Conservation (phyloP, 2,329 filamentous ascomycete genomes). For the Proliferodiscus dingleyae region DNA sequence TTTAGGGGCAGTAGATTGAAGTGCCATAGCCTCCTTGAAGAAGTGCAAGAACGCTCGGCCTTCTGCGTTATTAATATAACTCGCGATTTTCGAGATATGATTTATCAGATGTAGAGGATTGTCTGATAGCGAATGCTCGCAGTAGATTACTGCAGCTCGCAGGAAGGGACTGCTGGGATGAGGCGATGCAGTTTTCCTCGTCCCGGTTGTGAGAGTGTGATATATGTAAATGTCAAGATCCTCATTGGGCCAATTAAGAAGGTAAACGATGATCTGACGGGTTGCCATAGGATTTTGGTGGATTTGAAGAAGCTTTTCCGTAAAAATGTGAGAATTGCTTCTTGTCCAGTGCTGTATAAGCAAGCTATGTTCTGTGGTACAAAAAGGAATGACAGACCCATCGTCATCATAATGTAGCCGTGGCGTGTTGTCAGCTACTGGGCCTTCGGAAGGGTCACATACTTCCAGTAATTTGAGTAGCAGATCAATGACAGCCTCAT, state of each 20-base stretch:
- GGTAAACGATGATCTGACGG: slow-evolving; percentile 50
- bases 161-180: slow-evolving; percentile 24
- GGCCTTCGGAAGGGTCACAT: slow-evolving; percentile 22
- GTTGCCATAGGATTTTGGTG: slow-evolving; percentile 51
- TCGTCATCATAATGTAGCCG: slow-evolving; percentile 35
- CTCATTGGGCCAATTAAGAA: slow-evolving; percentile 47
- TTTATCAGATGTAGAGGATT: neutral
- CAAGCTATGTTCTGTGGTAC: slow-evolving; percentile 41
- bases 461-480: slow-evolving; percentile 34
- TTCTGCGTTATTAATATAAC: slow-evolving; percentile 24
- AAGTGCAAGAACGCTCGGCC: slow-evolving; percentile 30
- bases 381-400: slow-evolving; percentile 38
- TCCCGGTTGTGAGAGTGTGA: slow-evolving; percentile 30
- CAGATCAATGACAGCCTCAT: slow-evolving; percentile 48
- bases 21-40: slow-evolving; percentile 25
- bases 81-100: slow-evolving; percentile 21
- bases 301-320: slow-evolving; percentile 61
- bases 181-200: slow-evolving; percentile 18
- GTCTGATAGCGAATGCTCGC: slow-evolving; percentile 27
- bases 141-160: slow-evolving; percentile 28
- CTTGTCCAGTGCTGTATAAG: slow-evolving; percentile 41
- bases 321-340: slow-evolving; percentile 44
- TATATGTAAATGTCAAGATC: slow-evolving; percentile 50
- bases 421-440: slow-evolving; percentile 37
- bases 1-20: slow-evolving; percentile 9